A percentile compares a stretch with the other conserved stretches of the same genome.
Conservation (phyloP, 129 eudicot genomes). For the carrot (Daucus carota) region DNA sequence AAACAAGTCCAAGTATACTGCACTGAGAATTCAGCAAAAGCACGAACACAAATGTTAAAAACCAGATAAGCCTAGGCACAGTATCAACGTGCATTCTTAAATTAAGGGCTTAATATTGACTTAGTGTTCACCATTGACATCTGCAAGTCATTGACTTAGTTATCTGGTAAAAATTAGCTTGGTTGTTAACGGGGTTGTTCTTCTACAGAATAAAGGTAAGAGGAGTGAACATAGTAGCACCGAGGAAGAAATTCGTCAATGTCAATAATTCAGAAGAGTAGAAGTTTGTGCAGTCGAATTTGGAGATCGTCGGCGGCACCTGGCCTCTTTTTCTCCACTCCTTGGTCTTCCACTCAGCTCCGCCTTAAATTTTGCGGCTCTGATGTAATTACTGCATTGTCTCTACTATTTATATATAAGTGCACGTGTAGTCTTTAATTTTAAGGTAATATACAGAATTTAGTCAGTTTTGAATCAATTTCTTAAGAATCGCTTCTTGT, state of each 20-base stretch:
- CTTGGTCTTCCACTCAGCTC: conserved; percentile 69
- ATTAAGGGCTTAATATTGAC: too few species aligned
- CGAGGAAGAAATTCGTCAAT: not conserved
- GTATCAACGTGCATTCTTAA: too few species aligned
- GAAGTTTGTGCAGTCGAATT: not conserved
- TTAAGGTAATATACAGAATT: not conserved
- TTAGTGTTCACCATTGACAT: too few species aligned
- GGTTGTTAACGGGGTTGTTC: not conserved
- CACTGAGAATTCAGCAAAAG: too few species aligned
- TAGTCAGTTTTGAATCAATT: not conserved
- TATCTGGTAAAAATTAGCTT: not conserved
- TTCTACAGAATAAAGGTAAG: not conserved
- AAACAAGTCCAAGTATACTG: too few species aligned
- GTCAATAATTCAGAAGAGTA: not conserved
- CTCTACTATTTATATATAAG: not conserved
- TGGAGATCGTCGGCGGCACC: not conserved
- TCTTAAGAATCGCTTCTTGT: not conserved
- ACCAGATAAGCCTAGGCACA: too few species aligned
- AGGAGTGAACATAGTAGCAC: not conserved
- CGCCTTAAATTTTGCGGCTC: conserved; percentile 72
- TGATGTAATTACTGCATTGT: conserved; percentile 35
- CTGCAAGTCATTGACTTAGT: too few species aligned
- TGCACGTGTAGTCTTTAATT: not conserved
- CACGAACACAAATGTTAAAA: too few species aligned
- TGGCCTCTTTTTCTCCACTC: conserved; percentile 24